Base-by-base conservation (phyloP, 2,329 filamentous ascomycete genomes). In the Xenoacremonium recifei region DNA sequence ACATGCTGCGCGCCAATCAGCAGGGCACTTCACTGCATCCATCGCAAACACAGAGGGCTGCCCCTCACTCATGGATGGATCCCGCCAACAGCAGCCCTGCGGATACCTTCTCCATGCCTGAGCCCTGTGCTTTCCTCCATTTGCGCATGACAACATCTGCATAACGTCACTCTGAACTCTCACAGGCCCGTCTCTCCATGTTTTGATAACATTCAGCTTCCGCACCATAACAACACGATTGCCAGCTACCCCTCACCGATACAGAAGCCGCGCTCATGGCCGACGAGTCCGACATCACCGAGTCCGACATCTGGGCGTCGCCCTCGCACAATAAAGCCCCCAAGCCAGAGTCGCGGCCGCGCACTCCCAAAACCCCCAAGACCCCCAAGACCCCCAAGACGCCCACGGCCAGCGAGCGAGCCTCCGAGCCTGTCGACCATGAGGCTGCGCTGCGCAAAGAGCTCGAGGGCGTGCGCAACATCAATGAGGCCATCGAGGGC, bases 401-500 rank as follows among this genome's bases (percentile, higher is more conserved):
- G 20, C 71, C 62, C 53, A 63, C 62, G 51, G 59, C 39, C 35
- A 65, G 61, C 49, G 67, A 69, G 39, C 69, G 65, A 35, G 43
- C 55, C 9, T 58, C 65, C 25, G 67, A 69, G 37, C 82, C 82
- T 55, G 43, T 62, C 21, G 84, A 85, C 48, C 84, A 87, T 34
- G 89, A 96, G 48, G 81, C 81, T 3, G 78, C 81, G 12, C 71
- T 99, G 54, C 84, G 80, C 13, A 82, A 79, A 41, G 93, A 99
- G 67, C 71, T 97, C 20, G 84, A 90, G 49, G 87, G 84, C 35
- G 84, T 99, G 21, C 82, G 85, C 44, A 85, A 85, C 54, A 87
- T 97, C 61, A 99, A 99, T 66, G 78, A 84, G 54, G 85, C 90
- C 30, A 88, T 99, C 46, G 89, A 96, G 63, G 80, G 80, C 17